Base-by-base conservation (phyloP, 2,329 filamentous ascomycete genomes). In the Zasmidium angulare region DNA sequence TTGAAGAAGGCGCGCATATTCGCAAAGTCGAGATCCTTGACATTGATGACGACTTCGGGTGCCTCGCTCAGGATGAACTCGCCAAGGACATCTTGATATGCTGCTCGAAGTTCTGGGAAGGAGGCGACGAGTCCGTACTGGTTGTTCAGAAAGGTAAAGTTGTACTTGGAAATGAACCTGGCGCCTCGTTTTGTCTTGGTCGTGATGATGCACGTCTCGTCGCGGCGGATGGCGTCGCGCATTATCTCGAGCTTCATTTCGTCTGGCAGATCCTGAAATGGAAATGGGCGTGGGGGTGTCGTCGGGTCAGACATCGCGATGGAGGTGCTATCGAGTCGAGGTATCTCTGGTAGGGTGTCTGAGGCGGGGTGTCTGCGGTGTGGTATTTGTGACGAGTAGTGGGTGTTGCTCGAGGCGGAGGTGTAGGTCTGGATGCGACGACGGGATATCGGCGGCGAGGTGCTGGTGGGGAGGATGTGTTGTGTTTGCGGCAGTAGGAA, bases 1-100 rank as follows among this genome's bases (percentile, higher is more conserved):
- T 2, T 43, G 31, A 60, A 17, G 11, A 59, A 26, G 29, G n/a
- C 36, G 17, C 24, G 26, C 29, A 56, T 29, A 23, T 55, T 55
- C 47, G 31, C 21, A 53, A 60, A 60, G 36, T 60, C 29, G 48
- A 51, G 43, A 53, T 60, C 53, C 6, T 24, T 14, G 7, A 60
- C 36, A 36, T 31, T 40, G 24, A 53, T 24, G 14, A 14, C 14
- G 43, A 56, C 14, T 6, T 31, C 21, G 6, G 43, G 14, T 17
- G 46, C 55, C 10, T 53, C 14, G 31, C 49, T 36, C n/a, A 36
- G 11, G 17, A 56, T 56, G 49, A 23, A 23, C n/a, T 48, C n/a
- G 26, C 26, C n/a, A 1, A 60, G n/a, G 2, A 26, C 53, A 4
- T 29, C 21, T 31, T 17, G 43, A 49, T 56, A 55, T 3, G 36